Evolutionary conservation across 208 protist genomes (phyloP), one percentile per base, ranked within the genome.

Genomic region (Trypanosoma caninum): DNA sequence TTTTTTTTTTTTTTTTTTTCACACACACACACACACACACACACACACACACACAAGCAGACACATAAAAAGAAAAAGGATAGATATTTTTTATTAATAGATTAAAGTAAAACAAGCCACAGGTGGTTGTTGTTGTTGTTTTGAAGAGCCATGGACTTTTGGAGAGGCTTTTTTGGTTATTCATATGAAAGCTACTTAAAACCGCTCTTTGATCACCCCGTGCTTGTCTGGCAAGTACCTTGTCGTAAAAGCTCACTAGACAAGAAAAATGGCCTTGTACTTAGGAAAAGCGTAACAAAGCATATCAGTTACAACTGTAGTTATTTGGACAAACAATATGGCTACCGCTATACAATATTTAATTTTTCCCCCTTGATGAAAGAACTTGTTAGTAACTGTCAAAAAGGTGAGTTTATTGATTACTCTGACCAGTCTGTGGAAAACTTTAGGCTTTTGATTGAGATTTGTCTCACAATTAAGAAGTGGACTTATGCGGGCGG

Each of bases 171-270:
- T 34, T 74, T 78, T 27, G 35, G 69, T 33, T 70, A 51, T 46
- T 81, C 83, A 44, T 42, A 33, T 34, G 48, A 38, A 11, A 28
- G 14, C 20, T 37, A 16, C 27, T 22, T 88, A 47, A 78, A 74
- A 20, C 67, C 79, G 52, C 35, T 91, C 33, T 68, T 80, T 25
- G 78, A 88, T 65, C 79, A 74, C 14, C 84, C 77, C 10, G 76
- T 91, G n/a, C 84, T 82, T 59, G 57, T 91, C 22, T 91, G 84
- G 84, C 84, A 91, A 67, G 82, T 91, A 33, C 84, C 80, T 0
- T 75, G 66, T 30, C 80, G 78, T 14, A 71, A 69, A 37, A 84
- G 69, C 11, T 68, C 69, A 8, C 34, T 84, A n/a, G 78, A 83
- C 35, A 76, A 80, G 47, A 54, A 61, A 25, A 34, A 35, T 22